These are phyloP conservation scores for Selaginella moellendorffii DNA, from an alignment of 75 land plant genomes.

Conservation along the genomic window DNA sequence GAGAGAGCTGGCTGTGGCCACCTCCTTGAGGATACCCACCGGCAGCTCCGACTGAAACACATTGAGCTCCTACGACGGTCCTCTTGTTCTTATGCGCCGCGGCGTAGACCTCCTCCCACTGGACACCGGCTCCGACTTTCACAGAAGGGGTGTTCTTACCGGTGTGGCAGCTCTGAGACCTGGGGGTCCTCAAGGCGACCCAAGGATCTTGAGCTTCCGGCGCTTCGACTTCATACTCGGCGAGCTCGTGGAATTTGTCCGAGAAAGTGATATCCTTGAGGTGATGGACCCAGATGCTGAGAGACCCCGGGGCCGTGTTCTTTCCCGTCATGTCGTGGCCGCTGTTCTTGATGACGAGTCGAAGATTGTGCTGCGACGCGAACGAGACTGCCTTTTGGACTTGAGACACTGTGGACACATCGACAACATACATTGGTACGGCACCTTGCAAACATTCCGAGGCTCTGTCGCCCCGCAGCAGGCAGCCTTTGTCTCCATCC, in stretches of 20 bases:
- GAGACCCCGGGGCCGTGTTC: neutral
- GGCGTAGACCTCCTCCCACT: constrained; percentile 5
- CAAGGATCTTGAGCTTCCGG: neutral
- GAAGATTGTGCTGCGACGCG: neutral
- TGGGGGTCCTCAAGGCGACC: no score
- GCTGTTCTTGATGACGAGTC: constrained; percentile 1
- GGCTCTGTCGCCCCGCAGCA: neutral
- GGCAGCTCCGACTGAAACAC: constrained; percentile 5
- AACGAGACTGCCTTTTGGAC: constrained; percentile 6
- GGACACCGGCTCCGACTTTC: constrained; percentile 8
- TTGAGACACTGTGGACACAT: neutral
- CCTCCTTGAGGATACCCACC: constrained; percentile 4
- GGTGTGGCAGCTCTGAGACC: neutral
- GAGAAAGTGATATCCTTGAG: constrained; percentile 1
- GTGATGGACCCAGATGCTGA: constrained; percentile 7
- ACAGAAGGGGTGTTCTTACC: neutral
- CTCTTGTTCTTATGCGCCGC: neutral
- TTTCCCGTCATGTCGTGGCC: neutral
- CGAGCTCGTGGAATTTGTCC: neutral
- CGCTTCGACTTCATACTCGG: no score
- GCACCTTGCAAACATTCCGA: neutral
- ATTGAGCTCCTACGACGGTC: constrained; percentile 3
- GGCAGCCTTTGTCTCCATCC: neutral
- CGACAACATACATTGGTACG: neutral
- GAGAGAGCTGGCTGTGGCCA: constrained; percentile 7